Evolutionary conservation across 345 rosid species (phyloP).

Genomic region (Nasturtium officinale): DNA sequence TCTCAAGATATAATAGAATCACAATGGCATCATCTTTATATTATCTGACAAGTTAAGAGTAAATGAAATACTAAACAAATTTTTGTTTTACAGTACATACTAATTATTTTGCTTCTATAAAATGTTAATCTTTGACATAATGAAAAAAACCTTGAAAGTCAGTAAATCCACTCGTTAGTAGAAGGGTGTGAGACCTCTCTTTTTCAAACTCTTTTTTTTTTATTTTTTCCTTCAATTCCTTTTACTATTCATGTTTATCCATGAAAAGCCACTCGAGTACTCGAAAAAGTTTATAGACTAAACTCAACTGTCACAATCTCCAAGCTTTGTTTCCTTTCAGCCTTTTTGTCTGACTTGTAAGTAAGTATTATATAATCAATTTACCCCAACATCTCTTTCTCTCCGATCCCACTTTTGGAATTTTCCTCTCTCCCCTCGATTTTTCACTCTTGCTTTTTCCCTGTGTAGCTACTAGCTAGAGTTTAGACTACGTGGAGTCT

Average conservation of each 20-base stretch:
- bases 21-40: slow-evolving; percentile 10
- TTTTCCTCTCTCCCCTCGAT: slow-evolving; percentile 16
- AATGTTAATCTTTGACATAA: not conserved
- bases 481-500: slow-evolving; percentile 29
- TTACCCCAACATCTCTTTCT: slow-evolving; percentile 16
- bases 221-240: not conserved
- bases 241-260: not conserved
- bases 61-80: not conserved
- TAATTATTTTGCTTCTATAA: not conserved
- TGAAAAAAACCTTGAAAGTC: not conserved
- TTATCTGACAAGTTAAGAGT: slow-evolving; percentile 1
- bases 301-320: slow-evolving; percentile 38
- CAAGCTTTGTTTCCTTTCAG: not conserved
- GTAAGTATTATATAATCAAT: not conserved
- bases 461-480: slow-evolving; percentile 25
- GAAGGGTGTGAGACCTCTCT: slow-evolving; percentile 9
- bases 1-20: slow-evolving; percentile 14
- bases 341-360: slow-evolving; percentile 22
- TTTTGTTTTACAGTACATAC: not conserved
- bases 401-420: slow-evolving; percentile 30
- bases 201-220: not conserved
- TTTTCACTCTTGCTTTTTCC: slow-evolving; percentile 27
- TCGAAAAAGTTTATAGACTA: slow-evolving; percentile 22
- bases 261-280: slow-evolving; percentile 40
- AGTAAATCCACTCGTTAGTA: slow-evolving; percentile 5